Evolutionary conservation across 2,329 filamentous ascomycete species (phyloP).

Genomic region (Cordyceps militaris): DNA sequence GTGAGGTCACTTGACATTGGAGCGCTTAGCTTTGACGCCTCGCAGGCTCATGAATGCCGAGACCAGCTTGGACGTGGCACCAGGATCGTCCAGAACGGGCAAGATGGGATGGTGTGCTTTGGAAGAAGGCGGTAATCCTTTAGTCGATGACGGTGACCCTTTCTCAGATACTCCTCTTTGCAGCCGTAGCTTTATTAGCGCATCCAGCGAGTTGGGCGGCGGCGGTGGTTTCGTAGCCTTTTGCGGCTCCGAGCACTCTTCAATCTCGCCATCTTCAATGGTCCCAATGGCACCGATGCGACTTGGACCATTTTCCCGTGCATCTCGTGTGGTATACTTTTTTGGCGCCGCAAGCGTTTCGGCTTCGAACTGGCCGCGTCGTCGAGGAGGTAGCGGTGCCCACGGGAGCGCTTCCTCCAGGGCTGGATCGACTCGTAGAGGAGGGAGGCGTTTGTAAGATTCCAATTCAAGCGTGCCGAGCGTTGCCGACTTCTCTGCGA

Average conservation of each 20-base stretch:
- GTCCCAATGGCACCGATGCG: neutral
- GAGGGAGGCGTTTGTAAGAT: neutral
- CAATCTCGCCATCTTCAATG: neutral
- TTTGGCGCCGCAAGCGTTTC: neutral
- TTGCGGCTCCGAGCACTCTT: neutral
- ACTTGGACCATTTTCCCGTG: neutral
- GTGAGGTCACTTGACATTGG: neutral
- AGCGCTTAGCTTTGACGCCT: conserved; percentile 20
- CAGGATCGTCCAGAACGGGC: conserved; percentile 15
- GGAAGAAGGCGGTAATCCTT: neutral
- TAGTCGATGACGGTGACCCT: neutral
- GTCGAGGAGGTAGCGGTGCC: neutral
- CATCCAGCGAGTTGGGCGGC: neutral
- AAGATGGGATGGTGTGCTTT: conserved; percentile 2
- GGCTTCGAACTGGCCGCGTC: neutral
- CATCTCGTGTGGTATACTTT: too few relatives aligned
- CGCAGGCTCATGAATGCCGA: conserved; percentile 27
- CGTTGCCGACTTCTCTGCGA: neutral
- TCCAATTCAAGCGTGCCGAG: neutral
- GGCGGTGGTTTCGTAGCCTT: neutral
- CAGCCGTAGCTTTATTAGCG: neutral
- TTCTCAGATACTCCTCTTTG: neutral
- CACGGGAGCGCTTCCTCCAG: neutral
- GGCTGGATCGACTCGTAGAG: neutral
- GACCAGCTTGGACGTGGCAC: conserved; percentile 23